Evolutionary conservation across 495 filamentous ascomycete genomes (phyloP).

Genomic region (Podospora conica): DNA sequence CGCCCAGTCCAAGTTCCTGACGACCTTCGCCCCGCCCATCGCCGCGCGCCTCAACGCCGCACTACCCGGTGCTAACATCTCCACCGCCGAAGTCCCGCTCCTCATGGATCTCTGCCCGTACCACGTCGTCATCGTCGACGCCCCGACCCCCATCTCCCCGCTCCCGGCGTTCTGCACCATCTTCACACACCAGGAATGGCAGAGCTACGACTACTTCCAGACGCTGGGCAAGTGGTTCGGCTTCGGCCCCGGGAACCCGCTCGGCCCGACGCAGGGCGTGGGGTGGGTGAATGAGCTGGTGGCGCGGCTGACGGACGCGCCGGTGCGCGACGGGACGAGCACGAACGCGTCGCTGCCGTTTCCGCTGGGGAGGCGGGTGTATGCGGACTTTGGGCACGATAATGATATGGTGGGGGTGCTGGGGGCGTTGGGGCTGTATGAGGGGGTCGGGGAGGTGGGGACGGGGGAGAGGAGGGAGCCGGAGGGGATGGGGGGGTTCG

Average conservation of each 20-base stretch:
- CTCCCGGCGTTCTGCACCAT: conserved; percentile 64
- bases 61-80: conserved; percentile 32
- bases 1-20: conserved; percentile 48
- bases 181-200: conserved; percentile 66
- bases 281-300: conserved; percentile 82
- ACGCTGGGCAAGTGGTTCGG: conserved; percentile 75
- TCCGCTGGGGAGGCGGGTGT: conserved; percentile 58
- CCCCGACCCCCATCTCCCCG: not conserved
- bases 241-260: conserved; percentile 64
- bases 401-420: conserved; percentile 72
- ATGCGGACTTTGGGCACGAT: conserved; percentile 85
- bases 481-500: conserved; percentile 47
- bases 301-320: conserved; percentile 60
- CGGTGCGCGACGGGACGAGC: conserved; percentile 63
- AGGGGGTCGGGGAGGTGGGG: conserved; percentile 46
- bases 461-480: conserved; percentile 39
- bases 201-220: conserved; percentile 68
- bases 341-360: conserved; percentile 76
- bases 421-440: conserved; percentile 68
- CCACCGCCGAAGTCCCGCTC: conserved; percentile 48
- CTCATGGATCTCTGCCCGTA: conserved; percentile 88
- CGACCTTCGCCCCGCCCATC: conserved; percentile 56
- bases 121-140: conserved; percentile 67
- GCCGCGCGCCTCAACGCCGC: conserved; percentile 53
- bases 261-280: conserved; percentile 75